Conservation (phyloP, 2,329 filamentous ascomycete species). For the Exophiala mesophila region DNA sequence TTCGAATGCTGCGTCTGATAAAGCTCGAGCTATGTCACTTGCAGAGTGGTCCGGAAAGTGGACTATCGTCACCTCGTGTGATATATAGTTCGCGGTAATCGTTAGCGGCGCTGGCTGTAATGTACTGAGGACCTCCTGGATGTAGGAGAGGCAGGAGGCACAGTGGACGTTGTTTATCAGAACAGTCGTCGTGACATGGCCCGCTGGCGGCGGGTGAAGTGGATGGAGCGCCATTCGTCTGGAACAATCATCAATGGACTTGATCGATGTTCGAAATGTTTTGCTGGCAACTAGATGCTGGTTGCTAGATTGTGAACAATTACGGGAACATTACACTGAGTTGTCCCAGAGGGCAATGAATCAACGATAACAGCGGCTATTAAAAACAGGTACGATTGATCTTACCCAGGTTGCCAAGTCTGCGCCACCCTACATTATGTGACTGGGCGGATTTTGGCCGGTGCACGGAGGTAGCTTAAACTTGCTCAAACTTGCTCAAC, state of each 20-base stretch:
- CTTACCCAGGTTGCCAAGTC: too few species aligned
- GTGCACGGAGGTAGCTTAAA: too few species aligned
- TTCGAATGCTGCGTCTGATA: conserved; percentile 43
- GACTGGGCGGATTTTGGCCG: too few species aligned
- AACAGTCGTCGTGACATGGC: conserved; percentile 31
- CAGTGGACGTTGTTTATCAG: conserved; percentile 47
- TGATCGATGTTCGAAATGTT: too few species aligned
- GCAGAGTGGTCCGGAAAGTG: conserved; percentile 33
- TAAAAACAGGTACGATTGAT: too few species aligned
- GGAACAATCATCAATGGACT: conserved; percentile 7
- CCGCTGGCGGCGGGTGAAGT: conserved; percentile 6
- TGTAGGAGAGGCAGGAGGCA: conserved; percentile 42
- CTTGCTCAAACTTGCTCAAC: too few species aligned
- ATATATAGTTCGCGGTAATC: conserved; percentile 36
- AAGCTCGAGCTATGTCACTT: conserved; percentile 32
- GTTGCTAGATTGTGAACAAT: too few species aligned
- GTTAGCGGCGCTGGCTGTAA: conserved; percentile 32
- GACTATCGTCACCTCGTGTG: conserved; percentile 40
- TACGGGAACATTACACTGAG: too few species aligned
- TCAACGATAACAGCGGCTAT: too few species aligned
- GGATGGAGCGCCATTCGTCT: conserved; percentile 7
- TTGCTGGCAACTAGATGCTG: too few species aligned
- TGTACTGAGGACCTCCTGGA: conserved; percentile 37
- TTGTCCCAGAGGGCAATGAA: too few species aligned
- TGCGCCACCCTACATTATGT: too few species aligned